Evolutionary conservation across 306 rosid species (phyloP).

Genomic region (Trifolium subterraneum): DNA sequence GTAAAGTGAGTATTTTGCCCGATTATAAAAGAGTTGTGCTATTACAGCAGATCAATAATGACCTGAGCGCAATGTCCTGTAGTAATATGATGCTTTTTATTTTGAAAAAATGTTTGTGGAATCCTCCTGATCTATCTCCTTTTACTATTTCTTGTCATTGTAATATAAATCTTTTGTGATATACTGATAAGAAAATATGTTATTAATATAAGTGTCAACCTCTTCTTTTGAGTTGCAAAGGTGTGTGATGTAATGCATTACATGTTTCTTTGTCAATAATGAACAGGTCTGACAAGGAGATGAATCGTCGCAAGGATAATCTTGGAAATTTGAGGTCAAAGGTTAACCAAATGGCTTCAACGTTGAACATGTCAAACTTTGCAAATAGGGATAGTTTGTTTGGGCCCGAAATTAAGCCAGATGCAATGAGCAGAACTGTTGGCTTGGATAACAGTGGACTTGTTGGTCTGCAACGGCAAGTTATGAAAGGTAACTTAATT

Average conservation of each 20-base stretch:
- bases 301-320: slow-evolving; percentile 95
- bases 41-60: slow-evolving; percentile 11
- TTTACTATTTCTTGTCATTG: background rate
- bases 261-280: slow-evolving; percentile 42
- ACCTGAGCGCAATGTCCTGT: slow-evolving; percentile 30
- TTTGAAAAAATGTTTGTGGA: slow-evolving; percentile 13
- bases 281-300: slow-evolving; percentile 85
- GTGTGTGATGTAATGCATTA: slow-evolving; percentile 27
- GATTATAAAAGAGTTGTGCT: slow-evolving; percentile 22
- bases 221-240: slow-evolving; percentile 8
- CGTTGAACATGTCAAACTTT: slow-evolving; percentile 81
- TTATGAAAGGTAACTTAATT: slow-evolving; percentile 75
- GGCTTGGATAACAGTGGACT: slow-evolving; percentile 87
- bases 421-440: slow-evolving; percentile 75
- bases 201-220: slow-evolving; percentile 27
- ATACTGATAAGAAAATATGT: slow-evolving; percentile 13
- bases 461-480: slow-evolving; percentile 88
- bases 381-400: slow-evolving; percentile 92
- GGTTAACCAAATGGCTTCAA: slow-evolving; percentile 88
- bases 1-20: slow-evolving; percentile 70
- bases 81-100: slow-evolving; percentile 3
- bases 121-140: slow-evolving; percentile 21
- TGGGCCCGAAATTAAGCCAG: slow-evolving; percentile 89
- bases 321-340: slow-evolving; percentile 76
- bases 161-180: slow-evolving; percentile 4